phyloP scores from a whole-genome alignment of 23 red algal species.

The Agarophyton chilense region DNA sequence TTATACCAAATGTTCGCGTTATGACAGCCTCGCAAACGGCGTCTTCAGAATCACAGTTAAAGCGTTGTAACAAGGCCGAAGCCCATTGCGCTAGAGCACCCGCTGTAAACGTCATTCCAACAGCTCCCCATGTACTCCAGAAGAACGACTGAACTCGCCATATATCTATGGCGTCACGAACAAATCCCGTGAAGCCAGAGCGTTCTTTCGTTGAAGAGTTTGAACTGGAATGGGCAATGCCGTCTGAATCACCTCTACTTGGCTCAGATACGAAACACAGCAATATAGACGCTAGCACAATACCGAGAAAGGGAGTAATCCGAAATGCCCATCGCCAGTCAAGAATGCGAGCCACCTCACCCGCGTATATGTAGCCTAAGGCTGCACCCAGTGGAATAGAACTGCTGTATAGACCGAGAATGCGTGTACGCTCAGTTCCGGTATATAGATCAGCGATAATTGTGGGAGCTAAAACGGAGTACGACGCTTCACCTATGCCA shows the following conservation, averaged over 20 bases:
- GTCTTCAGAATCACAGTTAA: conserved; percentile 69
- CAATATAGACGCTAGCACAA: conserved; percentile 59
- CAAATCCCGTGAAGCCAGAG: conserved; percentile 42
- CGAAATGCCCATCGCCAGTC: conserved; percentile 88
- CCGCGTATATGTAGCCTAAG: conserved; percentile 79
- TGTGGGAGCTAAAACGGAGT: conserved; percentile 74
- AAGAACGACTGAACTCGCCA: conserved; percentile 58
- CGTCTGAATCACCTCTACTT: conserved; percentile 65
- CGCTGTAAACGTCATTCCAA: conserved; percentile 78
- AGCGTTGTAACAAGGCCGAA: conserved; percentile 78
- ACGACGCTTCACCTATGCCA: conserved; percentile 83
- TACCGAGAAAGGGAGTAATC: conserved; percentile 64
- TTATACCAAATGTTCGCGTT: conserved; percentile 76
- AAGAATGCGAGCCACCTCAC: conserved; percentile 64
- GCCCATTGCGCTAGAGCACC: conserved; percentile 86
- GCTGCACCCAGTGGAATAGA: conserved; percentile 77
- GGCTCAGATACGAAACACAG: conserved; percentile 64
- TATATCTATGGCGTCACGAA: conserved; percentile 57
- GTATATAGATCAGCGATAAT: conserved; percentile 88
- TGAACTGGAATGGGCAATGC: conserved; percentile 30
- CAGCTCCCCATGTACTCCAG: conserved; percentile 70
- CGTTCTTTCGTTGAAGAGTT: conserved; percentile 11
- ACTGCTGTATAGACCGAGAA: conserved; percentile 63
- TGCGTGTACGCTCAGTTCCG: conserved; percentile 65
- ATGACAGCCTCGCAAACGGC: conserved; percentile 61